Evolutionary conservation across 2,329 filamentous ascomycete species (phyloP), one percentile per base, ranked within the genome.

Genomic region (Colletotrichum melonis): DNA sequence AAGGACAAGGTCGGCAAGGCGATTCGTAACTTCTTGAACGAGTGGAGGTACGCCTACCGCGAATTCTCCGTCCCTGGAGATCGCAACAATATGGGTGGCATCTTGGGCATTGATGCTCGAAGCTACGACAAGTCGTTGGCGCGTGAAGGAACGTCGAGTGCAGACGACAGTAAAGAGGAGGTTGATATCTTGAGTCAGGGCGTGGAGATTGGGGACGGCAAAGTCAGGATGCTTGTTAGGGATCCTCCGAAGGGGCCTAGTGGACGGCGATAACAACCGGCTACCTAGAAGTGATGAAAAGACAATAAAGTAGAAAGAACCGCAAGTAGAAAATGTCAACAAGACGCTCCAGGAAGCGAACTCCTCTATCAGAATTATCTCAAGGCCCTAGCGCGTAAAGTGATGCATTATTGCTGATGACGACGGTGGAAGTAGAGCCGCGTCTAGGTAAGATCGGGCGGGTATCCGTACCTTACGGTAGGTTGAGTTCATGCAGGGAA

Each of bases 1-100:
- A 98, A 98, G 82, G 97, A 99, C 84, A 99, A 99, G 84, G 94
- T 99, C 46, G 96, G 96, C 80, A 98, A 97, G 84, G 95, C 95
- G 1, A 92, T 98, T 75, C 92, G 97, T 67, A 91, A 90, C 76
- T 98, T 97, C 85, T 86, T 99, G 68, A 97, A 96, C 80, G 96
- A 98, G 81, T 98, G 95, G 95, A 91, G 94, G 75, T 99, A 98
- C 81, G 93, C 94, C 0, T 99, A 96, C 84, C 93, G 96, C 67
- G 97, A 99, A 83, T 99, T 99, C 83, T 97, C 94, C 49, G 95
- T 98, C 11, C 95, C 95, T 2, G 96, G 96, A n/a, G 97, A 98
- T 82, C 90, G 95, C 68, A 92, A 92, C 81, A 92, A 88, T 80
- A 92, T 92, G 84, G 95, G 95, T 72, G 96, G 97, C 56, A 93